These are phyloP conservation scores for Paramecium pentaurelia DNA, from an alignment of 73 alveolate genomes.

Conservation along the genomic window DNA sequence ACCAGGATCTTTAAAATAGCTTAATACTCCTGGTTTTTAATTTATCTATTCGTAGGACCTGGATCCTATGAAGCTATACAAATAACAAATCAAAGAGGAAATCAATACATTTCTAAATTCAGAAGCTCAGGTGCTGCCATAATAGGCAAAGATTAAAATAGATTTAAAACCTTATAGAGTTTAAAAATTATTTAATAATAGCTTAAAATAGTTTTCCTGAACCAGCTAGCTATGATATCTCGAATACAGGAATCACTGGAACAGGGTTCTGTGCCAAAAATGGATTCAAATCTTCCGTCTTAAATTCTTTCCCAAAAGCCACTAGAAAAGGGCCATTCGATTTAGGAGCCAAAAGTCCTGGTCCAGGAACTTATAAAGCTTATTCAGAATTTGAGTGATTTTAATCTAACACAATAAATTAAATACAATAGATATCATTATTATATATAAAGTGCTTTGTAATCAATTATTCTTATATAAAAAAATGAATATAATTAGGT, in stretches of 20 bases:
- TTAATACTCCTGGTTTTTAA: background rate
- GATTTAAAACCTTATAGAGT: slow-evolving; percentile 22
- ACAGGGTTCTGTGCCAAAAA: background rate
- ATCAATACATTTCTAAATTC: background rate
- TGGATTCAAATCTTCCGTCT: slow-evolving; percentile 4
- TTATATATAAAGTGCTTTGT: background rate
- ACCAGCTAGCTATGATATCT: slow-evolving; percentile 18
- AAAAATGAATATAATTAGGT: no score
- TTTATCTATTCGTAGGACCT: background rate
- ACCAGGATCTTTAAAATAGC: background rate
- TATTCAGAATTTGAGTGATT: slow-evolving; percentile 29
- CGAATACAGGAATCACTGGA: background rate
- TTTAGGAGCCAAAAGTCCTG: background rate
- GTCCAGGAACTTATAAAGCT: background rate
- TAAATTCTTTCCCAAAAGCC: slow-evolving; percentile 1
- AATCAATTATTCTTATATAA: background rate
- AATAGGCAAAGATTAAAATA: slow-evolving; percentile 13
- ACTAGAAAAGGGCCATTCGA: background rate
- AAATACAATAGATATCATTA: background rate
- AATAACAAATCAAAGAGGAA: background rate
- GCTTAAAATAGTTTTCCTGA: slow-evolving; percentile 14
- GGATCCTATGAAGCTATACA: slow-evolving; percentile 15
- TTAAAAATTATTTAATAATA: background rate
- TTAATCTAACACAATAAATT: background rate
- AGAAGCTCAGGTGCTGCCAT: slow-evolving; percentile 32